These are phyloP conservation scores for Penicillium sp. DNA, from an alignment of 2,329 filamentous ascomycete genomes.

Conservation along the genomic window DNA sequence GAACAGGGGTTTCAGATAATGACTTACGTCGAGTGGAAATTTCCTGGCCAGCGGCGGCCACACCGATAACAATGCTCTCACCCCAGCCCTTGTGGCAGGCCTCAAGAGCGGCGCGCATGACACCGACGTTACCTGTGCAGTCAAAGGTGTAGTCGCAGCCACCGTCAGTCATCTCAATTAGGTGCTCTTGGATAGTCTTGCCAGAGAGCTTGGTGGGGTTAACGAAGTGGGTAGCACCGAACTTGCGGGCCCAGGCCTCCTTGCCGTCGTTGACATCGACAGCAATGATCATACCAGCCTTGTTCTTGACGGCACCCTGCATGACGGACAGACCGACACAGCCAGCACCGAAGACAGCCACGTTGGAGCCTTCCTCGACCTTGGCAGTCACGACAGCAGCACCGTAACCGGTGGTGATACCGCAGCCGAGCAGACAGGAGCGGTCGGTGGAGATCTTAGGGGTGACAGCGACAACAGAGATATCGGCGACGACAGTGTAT, in stretches of 20 bases:
- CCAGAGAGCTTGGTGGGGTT: slow-evolving; percentile 77
- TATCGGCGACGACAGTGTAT: slow-evolving; percentile 97
- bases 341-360: slow-evolving; percentile 92
- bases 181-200: slow-evolving; percentile 84
- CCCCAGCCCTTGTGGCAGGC: slow-evolving; percentile 99
- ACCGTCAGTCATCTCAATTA: slow-evolving; percentile 96
- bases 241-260: slow-evolving; percentile 90
- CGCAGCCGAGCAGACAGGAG: slow-evolving; percentile 92
- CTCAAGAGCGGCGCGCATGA: slow-evolving; percentile 94
- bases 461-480: slow-evolving; percentile 93
- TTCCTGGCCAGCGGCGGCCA: slow-evolving; percentile 93
- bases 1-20: slow-evolving; percentile 3
- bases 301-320: slow-evolving; percentile 85
- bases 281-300: slow-evolving; percentile 63
- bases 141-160: slow-evolving; percentile 99
- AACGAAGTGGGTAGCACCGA: slow-evolving; percentile 94
- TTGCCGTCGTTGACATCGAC: slow-evolving; percentile 84
- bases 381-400: slow-evolving; percentile 91
- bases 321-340: slow-evolving; percentile 95
- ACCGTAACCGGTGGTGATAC: slow-evolving; percentile 98
- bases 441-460: slow-evolving; percentile 90
- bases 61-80: slow-evolving; percentile 95
- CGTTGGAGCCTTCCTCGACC: slow-evolving; percentile 83
- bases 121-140: slow-evolving; percentile 94
- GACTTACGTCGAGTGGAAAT: slow-evolving; percentile 87